phyloP scores from a whole-genome alignment of 225 moss, liverwort and hornwort species.

The Sphagnum tenellum region DNA sequence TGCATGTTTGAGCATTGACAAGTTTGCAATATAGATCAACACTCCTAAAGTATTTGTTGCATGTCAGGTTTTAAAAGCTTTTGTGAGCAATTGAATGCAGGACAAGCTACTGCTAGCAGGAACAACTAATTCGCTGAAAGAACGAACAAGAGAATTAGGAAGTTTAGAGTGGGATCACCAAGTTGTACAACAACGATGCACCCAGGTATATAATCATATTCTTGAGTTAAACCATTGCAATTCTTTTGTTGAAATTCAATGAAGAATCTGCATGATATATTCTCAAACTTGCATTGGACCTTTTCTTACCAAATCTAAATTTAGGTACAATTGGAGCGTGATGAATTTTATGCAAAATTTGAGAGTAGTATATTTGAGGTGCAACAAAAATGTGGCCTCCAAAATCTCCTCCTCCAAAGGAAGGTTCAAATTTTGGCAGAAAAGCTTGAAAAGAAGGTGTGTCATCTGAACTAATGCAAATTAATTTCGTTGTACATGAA shows the following conservation, averaged over 20 bases:
- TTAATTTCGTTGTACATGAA: too few relatives aligned
- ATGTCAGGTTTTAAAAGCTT: background rate
- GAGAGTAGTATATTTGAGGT: slow-evolving; percentile 68
- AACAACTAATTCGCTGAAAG: slow-evolving; percentile 29
- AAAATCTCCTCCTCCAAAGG: slow-evolving; percentile 63
- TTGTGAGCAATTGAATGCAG: slow-evolving; percentile 8
- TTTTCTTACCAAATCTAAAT: background rate
- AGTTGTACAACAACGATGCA: slow-evolving; percentile 50
- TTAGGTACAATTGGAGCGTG: slow-evolving; percentile 61
- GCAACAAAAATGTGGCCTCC: slow-evolving; percentile 86
- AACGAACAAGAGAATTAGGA: slow-evolving; percentile 45
- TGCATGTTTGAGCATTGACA: background rate
- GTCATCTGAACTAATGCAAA: background rate
- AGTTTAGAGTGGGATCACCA: slow-evolving; percentile 74
- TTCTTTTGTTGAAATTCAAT: too few relatives aligned
- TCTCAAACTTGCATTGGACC: too few relatives aligned
- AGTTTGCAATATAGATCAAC: background rate
- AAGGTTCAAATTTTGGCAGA: slow-evolving; percentile 68
- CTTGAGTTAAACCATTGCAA: too few relatives aligned
- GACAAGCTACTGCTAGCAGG: slow-evolving; percentile 53
- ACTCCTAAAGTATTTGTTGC: too few relatives aligned
- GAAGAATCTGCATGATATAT: too few relatives aligned
- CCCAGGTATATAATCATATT: slow-evolving; percentile 18
- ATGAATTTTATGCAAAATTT: slow-evolving; percentile 74
- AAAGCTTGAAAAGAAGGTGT: slow-evolving; percentile 69